A percentile compares a stretch with the other conserved stretches of the same genome.
Conservation (phyloP, 306 rosid genomes). For the Prunus davidiana region DNA sequence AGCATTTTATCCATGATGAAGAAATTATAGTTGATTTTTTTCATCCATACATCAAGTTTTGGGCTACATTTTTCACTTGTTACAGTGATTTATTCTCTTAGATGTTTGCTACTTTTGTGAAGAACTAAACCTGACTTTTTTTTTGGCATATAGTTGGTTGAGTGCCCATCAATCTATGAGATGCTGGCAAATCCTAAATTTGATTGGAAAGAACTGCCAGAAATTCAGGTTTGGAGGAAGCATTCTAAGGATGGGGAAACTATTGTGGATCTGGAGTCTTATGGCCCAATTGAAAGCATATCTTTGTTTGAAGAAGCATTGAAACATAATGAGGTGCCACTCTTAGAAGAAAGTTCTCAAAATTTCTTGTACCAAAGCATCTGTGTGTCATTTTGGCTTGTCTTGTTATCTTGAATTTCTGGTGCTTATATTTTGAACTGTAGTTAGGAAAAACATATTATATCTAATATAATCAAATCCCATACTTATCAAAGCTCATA, state of each 20-base stretch:
- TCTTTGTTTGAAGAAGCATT: constrained; percentile 71
- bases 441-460: neutral
- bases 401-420: neutral
- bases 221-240: constrained; percentile 82
- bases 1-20: neutral
- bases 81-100: neutral
- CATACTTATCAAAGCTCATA: neutral
- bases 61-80: neutral
- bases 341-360: neutral
- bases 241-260: constrained; percentile 45
- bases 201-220: constrained; percentile 70
- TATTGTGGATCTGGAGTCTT: constrained; percentile 59
- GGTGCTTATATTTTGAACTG: neutral
- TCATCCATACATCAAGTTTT: neutral
- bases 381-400: neutral
- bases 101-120: constrained; percentile 23
- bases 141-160: constrained; percentile 59
- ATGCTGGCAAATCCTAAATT: constrained; percentile 81
- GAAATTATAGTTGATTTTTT: neutral
- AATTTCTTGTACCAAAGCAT: neutral
- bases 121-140: constrained; percentile 16
- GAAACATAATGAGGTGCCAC: constrained; percentile 64
- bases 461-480: neutral
- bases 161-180: constrained; percentile 94
- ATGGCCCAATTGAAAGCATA: constrained; percentile 47